Base-by-base conservation (phyloP, 495 filamentous ascomycete genomes). In the Trichodelitschia bisporula region DNA sequence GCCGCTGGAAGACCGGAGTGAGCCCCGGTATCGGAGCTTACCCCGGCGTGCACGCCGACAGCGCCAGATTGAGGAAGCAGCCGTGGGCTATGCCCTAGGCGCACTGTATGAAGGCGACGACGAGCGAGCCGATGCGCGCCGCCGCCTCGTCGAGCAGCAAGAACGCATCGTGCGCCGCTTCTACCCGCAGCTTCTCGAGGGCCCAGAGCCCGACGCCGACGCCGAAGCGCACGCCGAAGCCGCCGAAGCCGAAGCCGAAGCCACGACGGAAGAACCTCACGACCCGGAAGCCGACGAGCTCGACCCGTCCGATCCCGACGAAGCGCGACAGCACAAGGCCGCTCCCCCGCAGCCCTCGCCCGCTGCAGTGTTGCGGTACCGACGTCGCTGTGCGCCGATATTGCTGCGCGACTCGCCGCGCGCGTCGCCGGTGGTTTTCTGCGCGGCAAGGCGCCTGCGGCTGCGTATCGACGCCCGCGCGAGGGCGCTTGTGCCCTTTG, bases 11-110 rank as follows among this genome's bases (percentile, higher is more conserved):
- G 58, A 64, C 31, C 48, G 60, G 14, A 59, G 43, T 12, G 53
- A 66, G 24, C 66, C 66, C 0, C 43, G 57, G 5, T 61, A 61
- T 35, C 56, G 59, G 36, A 69, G 48, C 16, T 33, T 55, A 15
- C 63, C 45, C 2, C 37, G 50, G 8, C 26, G 49, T 13, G 39
- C 37, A 24, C 20, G 47, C 23, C 40, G 50, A 13, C 45, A 42
- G 35, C 20, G 39, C 3, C 20, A 28, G 4, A 29, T 43, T 4
- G 43, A 45, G n/a, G 34, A 28, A 14, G 8, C 36, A 40, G 16
- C 21, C 32, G 13, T n/a, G 39, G 6, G n/a, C 11, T n/a, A 4
- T 18, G 29, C 10, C 18, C 10, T 10, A 8, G 15, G 18, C 2
- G 28, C 18, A 13, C n/a, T n/a, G n/a, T n/a, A n/a, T n/a, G n/a